Percentiles rank a stretch among this genome's conserved stretches.
These are phyloP conservation scores for Tylopilus sp. DNA, from an alignment of 768 basidiomycete genomes.

Conservation along the genomic window DNA sequence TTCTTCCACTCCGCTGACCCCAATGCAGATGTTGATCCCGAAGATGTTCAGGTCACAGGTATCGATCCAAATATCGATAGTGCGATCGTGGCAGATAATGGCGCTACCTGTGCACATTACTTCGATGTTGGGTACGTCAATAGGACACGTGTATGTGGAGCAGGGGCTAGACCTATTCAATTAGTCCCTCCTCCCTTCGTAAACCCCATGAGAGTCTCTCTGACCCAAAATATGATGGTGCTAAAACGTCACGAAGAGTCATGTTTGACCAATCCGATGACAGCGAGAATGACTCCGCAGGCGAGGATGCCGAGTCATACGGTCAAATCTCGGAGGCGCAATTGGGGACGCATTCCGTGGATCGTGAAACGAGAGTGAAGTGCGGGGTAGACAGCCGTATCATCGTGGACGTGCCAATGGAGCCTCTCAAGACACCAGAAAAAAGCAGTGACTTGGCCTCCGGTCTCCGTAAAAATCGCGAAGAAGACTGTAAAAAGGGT, in stretches of 20 bases:
- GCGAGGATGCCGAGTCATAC: slow-evolving; percentile 18
- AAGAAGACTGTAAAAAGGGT: slow-evolving; percentile 78
- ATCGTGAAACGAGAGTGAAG: slow-evolving; percentile 13
- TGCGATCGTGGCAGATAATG: slow-evolving; percentile 29
- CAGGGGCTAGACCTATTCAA: slow-evolving; percentile 2
- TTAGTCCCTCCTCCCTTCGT: slow-evolving; percentile 67
- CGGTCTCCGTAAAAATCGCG: slow-evolving; percentile 54
- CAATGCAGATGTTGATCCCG: slow-evolving; percentile 69
- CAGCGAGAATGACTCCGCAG: slow-evolving; percentile 5
- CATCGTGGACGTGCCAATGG: slow-evolving; percentile 17
- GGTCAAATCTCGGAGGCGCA: slow-evolving; percentile 17
- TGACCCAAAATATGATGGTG: slow-evolving; percentile 79
- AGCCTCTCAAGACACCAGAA: not conserved
- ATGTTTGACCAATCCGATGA: slow-evolving; percentile 39
- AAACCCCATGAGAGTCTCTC: slow-evolving; percentile 60
- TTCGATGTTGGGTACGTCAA: slow-evolving; percentile 69
- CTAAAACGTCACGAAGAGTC: slow-evolving; percentile 57
- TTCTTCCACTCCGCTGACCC: slow-evolving; percentile 7
- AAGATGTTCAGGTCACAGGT: slow-evolving; percentile 51
- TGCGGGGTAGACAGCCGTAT: slow-evolving; percentile 6
- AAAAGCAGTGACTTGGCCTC: slow-evolving; percentile 45
- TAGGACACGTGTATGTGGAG: slow-evolving; percentile 20
- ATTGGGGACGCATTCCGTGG: slow-evolving; percentile 2
- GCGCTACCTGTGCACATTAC: slow-evolving; percentile 69
- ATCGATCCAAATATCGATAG: slow-evolving; percentile 38